These are phyloP conservation scores for Ophiostoma novo-ulmi DNA, from an alignment of 2,329 filamentous ascomycete species.

Conservation along the genomic window DNA sequence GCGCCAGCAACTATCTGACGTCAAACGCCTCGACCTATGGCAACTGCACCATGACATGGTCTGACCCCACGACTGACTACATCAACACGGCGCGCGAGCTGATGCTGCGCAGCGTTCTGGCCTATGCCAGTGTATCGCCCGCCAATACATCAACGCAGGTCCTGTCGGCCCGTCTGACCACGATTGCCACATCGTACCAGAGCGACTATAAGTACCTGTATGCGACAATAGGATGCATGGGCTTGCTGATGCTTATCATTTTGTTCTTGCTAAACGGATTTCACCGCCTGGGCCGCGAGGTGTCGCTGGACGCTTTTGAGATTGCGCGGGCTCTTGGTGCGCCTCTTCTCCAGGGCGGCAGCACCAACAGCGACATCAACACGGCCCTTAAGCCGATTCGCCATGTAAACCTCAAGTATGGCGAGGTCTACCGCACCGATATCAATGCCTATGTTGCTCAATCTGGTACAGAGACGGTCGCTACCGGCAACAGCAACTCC, in stretches of 20 bases:
- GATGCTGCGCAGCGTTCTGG: slow-evolving; percentile 20
- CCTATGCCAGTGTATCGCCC: neutral
- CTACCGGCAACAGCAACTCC: neutral
- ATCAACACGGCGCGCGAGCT: slow-evolving; percentile 19
- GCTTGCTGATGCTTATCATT: slow-evolving; percentile 1
- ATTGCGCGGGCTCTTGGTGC: slow-evolving; percentile 18
- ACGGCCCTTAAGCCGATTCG: neutral
- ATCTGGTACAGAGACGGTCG: neutral
- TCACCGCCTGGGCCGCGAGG: slow-evolving; percentile 12
- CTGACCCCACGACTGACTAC: slow-evolving; percentile 18
- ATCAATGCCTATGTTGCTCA: neutral
- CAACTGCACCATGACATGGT: slow-evolving; percentile 20
- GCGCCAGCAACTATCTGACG: slow-evolving; percentile 18
- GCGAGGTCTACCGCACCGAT: neutral
- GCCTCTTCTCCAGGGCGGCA: slow-evolving; percentile 16
- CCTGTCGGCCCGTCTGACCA: neutral
- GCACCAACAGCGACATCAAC: slow-evolving; percentile 18
- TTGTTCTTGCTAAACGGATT: slow-evolving; percentile 15
- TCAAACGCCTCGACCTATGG: slow-evolving; percentile 9
- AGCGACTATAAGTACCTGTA: slow-evolving; percentile 16
- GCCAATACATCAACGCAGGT: neutral
- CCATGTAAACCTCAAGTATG: neutral
- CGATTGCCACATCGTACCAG: slow-evolving; percentile 3
- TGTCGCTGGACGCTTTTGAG: slow-evolving; percentile 18
- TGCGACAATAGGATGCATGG: slow-evolving; percentile 15